phyloP scores from a whole-genome alignment of 257 asterid species.

The Nicotiana knightiana region DNA sequence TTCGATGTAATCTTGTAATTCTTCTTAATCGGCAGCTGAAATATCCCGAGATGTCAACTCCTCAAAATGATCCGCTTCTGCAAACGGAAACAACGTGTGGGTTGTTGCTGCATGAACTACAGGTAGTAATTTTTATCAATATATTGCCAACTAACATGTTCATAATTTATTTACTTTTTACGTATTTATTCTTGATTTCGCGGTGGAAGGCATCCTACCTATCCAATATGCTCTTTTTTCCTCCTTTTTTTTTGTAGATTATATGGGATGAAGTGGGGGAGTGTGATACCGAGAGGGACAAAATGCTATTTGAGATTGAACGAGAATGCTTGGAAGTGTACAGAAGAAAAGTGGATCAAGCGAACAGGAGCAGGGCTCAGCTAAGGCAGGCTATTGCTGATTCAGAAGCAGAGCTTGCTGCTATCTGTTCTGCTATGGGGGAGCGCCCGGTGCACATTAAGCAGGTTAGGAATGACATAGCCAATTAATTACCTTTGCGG shows the following conservation, averaged over 20 bases:
- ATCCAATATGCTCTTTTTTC: not conserved
- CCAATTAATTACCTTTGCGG: not conserved
- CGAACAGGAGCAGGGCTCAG: conserved; percentile 86
- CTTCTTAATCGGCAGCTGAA: not conserved
- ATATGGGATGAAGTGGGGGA: conserved; percentile 99
- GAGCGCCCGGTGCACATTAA: conserved; percentile 84
- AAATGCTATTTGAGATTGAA: conserved; percentile 81
- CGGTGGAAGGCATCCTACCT: not conserved
- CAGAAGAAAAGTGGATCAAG: conserved; percentile 91
- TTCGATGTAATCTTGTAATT: not conserved
- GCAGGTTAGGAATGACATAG: not conserved
- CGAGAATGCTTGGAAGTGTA: conserved; percentile 89
- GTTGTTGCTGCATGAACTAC: conserved; percentile 70
- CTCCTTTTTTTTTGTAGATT: conserved; percentile 32
- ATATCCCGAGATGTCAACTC: conserved; percentile 30
- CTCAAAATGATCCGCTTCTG: conserved; percentile 31
- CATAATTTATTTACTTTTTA: not conserved
- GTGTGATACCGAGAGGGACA: conserved; percentile 73
- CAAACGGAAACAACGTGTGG: conserved; percentile 79
- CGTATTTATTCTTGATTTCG: not conserved
- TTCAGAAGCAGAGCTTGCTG: conserved; percentile 93
- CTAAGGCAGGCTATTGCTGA: conserved; percentile 98
- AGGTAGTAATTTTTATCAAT: conserved; percentile 38
- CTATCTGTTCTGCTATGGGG: conserved; percentile 88
- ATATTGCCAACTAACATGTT: not conserved